A percentile compares a stretch with the other conserved stretches of the same genome.
Conservation (phyloP, 1,284 basidiomycete genomes). For the Pseudomicrostroma phylloplanum region DNA sequence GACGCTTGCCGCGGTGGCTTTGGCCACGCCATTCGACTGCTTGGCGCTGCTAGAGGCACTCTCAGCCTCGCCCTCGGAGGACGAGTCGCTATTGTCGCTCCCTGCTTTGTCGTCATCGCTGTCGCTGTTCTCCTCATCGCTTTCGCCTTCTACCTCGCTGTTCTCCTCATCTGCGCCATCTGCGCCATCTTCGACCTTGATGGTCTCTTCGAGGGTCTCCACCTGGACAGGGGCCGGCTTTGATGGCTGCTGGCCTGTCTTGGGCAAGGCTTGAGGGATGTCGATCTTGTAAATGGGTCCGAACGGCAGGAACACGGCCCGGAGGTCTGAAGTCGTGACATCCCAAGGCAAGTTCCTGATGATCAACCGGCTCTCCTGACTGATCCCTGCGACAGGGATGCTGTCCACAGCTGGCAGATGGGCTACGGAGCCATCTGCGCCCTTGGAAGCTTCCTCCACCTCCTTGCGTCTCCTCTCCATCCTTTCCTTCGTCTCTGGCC, state of each 20-base stretch:
- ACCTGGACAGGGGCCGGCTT: not conserved
- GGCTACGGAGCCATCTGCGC: constrained; percentile 25
- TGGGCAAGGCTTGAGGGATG: constrained; percentile 57
- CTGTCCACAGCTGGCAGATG: constrained; percentile 25
- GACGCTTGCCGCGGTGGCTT: constrained; percentile 19
- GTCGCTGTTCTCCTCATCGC: constrained; percentile 18
- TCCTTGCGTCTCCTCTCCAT: constrained; percentile 51
- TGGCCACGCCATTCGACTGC: constrained; percentile 34
- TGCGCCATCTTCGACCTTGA: constrained; percentile 55
- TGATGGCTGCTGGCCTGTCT: constrained; percentile 6
- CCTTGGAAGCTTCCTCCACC: constrained; percentile 28
- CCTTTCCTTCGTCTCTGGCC: constrained; percentile 51
- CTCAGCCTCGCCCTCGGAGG: constrained; percentile 40
- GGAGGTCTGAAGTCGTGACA: constrained; percentile 68
- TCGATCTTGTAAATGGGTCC: constrained; percentile 82
- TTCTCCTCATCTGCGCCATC: constrained; percentile 13
- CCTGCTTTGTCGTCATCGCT: constrained; percentile 13
- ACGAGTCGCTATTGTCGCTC: constrained; percentile 37
- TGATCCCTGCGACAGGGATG: constrained; percentile 51
- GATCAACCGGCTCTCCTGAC: constrained; percentile 74
- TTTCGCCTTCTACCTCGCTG: constrained; percentile 5
- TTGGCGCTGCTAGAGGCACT: constrained; percentile 46
- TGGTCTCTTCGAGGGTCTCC: constrained; percentile 54
- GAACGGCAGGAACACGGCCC: constrained; percentile 77
- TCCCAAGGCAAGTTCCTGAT: constrained; percentile 79